Percentiles rank a stretch among this genome's conserved stretches.
Conservation (phyloP, 768 basidiomycete species). For the Phylloporus scabripes region DNA sequence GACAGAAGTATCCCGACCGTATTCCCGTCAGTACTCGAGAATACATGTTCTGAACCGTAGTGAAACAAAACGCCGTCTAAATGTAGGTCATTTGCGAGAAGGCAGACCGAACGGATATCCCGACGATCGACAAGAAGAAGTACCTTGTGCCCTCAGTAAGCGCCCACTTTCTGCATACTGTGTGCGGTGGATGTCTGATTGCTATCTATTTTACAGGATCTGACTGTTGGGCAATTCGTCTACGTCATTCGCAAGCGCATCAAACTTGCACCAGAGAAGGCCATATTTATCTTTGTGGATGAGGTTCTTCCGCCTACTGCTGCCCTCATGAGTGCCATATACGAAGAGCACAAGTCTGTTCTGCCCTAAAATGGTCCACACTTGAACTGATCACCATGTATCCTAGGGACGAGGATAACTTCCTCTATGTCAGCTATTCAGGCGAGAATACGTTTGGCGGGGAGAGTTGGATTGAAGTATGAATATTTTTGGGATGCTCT, state of each 20-base stretch:
- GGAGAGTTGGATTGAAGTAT: conserved; percentile 31
- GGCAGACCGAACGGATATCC: conserved; percentile 96
- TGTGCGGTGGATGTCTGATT: conserved; percentile 26
- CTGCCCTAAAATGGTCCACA: conserved; percentile 1
- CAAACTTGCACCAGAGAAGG: conserved; percentile 99
- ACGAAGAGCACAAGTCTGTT: conserved; percentile 98
- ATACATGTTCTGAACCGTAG: conserved; percentile 7
- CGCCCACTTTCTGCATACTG: conserved; percentile 4
- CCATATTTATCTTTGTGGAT: conserved; percentile 99
- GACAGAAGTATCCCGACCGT: conserved; percentile 98
- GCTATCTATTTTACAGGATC: conserved; percentile 50
- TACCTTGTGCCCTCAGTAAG: conserved; percentile 95
- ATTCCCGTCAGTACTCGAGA: conserved; percentile 68
- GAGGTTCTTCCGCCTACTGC: conserved; percentile 98
- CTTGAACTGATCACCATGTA: conserved; percentile 23
- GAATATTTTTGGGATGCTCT: conserved; percentile 15
- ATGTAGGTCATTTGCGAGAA: conserved; percentile 98
- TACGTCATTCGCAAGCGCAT: conserved; percentile 99
- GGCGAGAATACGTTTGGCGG: conserved; percentile 94
- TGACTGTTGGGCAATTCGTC: conserved; percentile 97
- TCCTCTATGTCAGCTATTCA: conserved; percentile 97
- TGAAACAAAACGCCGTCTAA: conserved; percentile 5
- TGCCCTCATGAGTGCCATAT: conserved; percentile 96
- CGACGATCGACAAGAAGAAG: conserved; percentile 99
- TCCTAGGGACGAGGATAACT: conserved; percentile 93